A percentile compares a stretch with the other conserved stretches of the same genome.
Evolutionary conservation across 768 basidiomycete genomes (phyloP).

Genomic region (Ramaria sp.): DNA sequence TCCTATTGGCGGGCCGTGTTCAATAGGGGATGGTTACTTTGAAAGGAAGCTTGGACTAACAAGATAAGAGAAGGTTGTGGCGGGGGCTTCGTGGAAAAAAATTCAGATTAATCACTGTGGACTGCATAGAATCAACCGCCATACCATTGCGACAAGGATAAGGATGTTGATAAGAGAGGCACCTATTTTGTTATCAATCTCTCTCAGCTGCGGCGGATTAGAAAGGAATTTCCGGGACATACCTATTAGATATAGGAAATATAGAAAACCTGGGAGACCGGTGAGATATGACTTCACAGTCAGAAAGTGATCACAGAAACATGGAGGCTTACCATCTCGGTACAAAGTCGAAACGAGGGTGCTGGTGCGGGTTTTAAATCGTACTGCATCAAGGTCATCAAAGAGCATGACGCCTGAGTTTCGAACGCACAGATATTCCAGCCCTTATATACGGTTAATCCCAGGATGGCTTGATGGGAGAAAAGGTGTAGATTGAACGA

Average conservation of each 20-base stretch:
- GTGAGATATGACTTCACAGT: too few species aligned
- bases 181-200: too few species aligned
- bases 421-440: background rate
- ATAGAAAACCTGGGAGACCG: too few species aligned
- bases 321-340: background rate
- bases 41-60: background rate
- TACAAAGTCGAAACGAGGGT: background rate
- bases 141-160: background rate
- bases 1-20: background rate
- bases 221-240: too few species aligned
- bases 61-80: background rate
- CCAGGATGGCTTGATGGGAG: too few species aligned
- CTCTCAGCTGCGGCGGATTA: too few species aligned
- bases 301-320: background rate
- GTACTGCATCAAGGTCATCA: background rate
- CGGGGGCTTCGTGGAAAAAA: too few species aligned
- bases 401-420: too few species aligned
- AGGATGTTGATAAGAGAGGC: background rate
- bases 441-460: background rate
- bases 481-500: too few species aligned
- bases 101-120: too few species aligned
- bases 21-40: too few species aligned
- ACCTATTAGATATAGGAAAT: too few species aligned
- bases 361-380: background rate
- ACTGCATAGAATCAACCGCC: background rate